Conservation (phyloP, 2,329 filamentous ascomycete species). For the Aspergillus sp. region DNA sequence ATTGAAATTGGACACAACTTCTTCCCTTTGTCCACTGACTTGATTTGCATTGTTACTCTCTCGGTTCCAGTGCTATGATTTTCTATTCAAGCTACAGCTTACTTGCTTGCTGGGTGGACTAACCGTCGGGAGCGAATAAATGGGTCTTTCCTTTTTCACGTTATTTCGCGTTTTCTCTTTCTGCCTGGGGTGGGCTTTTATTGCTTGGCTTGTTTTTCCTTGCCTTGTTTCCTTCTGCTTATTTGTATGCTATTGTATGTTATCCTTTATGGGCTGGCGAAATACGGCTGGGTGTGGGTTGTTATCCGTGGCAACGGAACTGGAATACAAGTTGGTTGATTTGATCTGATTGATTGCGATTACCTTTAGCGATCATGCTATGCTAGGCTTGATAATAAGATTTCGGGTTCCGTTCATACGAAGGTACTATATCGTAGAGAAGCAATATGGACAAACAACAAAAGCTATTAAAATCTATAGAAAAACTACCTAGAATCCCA, state of each 20-base stretch:
- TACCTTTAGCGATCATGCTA: background rate
- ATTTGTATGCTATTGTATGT: constrained; percentile 15
- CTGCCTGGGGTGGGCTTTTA: constrained; percentile 9
- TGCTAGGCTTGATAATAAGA: background rate
- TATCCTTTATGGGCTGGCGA: constrained; percentile 25
- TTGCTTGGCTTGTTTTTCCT: constrained; percentile 11
- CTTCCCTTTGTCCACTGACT: constrained; percentile 8
- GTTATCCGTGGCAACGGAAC: constrained; percentile 15
- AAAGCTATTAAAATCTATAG: background rate
- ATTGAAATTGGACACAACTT: constrained; percentile 21
- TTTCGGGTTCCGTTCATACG: background rate
- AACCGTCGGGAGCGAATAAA: no score
- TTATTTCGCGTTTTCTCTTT: constrained; percentile 3
- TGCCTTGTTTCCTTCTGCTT: constrained; percentile 10
- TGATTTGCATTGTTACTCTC: constrained; percentile 4
- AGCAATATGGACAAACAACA: background rate
- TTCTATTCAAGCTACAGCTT: background rate
- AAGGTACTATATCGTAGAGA: background rate
- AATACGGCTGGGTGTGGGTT: constrained; percentile 20
- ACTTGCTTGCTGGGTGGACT: no score
- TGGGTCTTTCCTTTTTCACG: no score
- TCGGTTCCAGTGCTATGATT: background rate
- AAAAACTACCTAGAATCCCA: constrained; percentile 35
- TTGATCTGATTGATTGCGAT: background rate
- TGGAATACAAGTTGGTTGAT: constrained; percentile 7